A percentile compares a stretch with the other conserved stretches of the same genome.
Evolutionary conservation across 2,329 filamentous ascomycete species (phyloP).

Genomic region (Diaporthe citrichinensis): DNA sequence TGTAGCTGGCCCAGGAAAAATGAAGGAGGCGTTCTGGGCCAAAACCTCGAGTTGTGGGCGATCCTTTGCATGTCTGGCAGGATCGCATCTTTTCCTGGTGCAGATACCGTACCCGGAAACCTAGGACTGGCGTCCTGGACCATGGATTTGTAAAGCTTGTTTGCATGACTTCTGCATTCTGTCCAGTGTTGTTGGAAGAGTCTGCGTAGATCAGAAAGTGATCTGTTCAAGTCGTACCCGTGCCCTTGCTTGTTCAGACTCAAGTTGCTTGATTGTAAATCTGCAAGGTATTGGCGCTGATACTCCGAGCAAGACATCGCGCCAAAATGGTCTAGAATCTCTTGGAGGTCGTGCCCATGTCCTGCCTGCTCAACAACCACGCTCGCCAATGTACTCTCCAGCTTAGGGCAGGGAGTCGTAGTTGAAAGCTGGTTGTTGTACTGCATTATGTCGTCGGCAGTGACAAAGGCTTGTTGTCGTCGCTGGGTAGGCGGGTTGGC

Average conservation of each 20-base stretch:
- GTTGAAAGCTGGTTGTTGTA: not conserved
- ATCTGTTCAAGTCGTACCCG: not conserved
- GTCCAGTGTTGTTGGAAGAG: not conserved
- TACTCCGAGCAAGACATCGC: not conserved
- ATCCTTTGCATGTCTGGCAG: not conserved
- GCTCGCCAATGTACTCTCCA: not conserved
- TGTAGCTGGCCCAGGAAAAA: slow-evolving; percentile 55
- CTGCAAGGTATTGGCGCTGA: not conserved
- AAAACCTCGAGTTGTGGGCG: slow-evolving; percentile 11
- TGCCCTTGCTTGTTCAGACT: not conserved
- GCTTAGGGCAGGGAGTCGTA: not conserved
- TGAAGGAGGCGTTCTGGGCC: slow-evolving; percentile 50
- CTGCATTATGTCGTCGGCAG: not conserved
- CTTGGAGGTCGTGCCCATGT: not conserved
- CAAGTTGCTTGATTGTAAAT: not conserved
- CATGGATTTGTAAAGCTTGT: not conserved
- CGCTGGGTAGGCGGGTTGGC: not conserved
- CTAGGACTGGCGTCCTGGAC: not conserved
- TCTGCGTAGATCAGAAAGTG: not conserved
- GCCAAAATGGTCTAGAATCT: not conserved
- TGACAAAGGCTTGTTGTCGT: not conserved
- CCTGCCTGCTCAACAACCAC: not conserved
- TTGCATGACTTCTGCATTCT: not conserved
- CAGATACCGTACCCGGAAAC: not conserved
- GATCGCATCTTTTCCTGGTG: not conserved